Conservation (phyloP, 495 filamentous ascomycete genomes). For the Niebla homalea region DNA sequence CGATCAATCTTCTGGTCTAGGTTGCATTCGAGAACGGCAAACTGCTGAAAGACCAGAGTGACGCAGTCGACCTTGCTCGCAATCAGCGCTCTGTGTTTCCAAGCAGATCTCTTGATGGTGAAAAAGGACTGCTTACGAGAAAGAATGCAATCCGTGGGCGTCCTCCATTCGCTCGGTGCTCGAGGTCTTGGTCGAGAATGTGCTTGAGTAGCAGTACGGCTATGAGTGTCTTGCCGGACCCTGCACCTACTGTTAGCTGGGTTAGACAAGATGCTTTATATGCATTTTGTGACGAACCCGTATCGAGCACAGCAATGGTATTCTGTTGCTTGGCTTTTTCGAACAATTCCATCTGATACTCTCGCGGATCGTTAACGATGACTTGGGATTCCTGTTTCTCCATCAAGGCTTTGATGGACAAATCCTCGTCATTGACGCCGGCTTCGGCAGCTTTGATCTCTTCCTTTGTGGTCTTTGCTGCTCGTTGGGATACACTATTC, state of each 20-base stretch:
- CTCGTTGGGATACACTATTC: conserved; percentile 31
- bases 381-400: conserved; percentile 30
- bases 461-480: conserved; percentile 21
- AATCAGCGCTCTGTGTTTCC: neutral
- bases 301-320: conserved; percentile 91
- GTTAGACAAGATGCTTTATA: neutral
- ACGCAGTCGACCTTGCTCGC: conserved; percentile 61
- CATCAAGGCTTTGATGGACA: conserved; percentile 32
- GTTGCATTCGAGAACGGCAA: conserved; percentile 69
- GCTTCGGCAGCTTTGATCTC: conserved; percentile 17
- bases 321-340: conserved; percentile 78
- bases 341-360: conserved; percentile 89
- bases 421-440: conserved; percentile 21
- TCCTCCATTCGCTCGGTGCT: conserved; percentile 47
- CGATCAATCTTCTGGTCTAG: conserved; percentile 68
- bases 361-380: conserved; percentile 62
- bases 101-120: neutral
- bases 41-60: conserved; percentile 82
- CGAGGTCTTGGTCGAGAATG: conserved; percentile 64
- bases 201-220: conserved; percentile 76
- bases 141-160: conserved; percentile 67
- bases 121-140: conserved; percentile 35
- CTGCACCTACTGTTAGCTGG: conserved; percentile 25
- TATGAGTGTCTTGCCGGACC: conserved; percentile 94
- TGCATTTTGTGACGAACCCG: conserved; percentile 37